phyloP scores from a whole-genome alignment of 2,329 filamentous ascomycete genomes.

The Corinectria fuckeliana region DNA sequence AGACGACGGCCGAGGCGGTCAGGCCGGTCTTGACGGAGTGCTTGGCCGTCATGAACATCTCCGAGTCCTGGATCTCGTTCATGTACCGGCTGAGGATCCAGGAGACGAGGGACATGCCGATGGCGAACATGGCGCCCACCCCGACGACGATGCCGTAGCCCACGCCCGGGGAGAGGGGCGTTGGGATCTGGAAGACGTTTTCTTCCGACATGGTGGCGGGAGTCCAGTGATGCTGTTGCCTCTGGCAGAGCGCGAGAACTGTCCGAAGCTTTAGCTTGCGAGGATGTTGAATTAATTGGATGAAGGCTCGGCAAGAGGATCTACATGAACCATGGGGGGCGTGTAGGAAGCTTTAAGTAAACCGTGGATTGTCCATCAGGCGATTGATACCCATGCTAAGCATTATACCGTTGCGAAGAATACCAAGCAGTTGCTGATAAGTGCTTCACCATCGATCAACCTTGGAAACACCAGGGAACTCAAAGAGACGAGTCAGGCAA shows the following conservation, averaged over 20 bases:
- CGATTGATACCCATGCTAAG: not conserved
- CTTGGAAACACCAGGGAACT: not conserved
- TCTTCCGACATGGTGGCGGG: conserved; percentile 2
- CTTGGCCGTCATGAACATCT: conserved; percentile 20
- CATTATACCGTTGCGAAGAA: not conserved
- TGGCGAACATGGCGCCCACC: conserved; percentile 14
- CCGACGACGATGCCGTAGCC: conserved; percentile 16
- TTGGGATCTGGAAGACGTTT: conserved; percentile 15
- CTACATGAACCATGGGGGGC: not conserved
- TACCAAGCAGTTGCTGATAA: not conserved
- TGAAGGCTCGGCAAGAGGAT: not conserved
- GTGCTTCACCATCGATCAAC: not conserved
- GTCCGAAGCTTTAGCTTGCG: not conserved
- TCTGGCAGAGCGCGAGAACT: not conserved
- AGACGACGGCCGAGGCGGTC: conserved; percentile 15
- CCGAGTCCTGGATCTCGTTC: conserved; percentile 16
- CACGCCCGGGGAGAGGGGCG: conserved; percentile 12
- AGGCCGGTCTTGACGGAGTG: conserved; percentile 13
- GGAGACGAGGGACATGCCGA: conserved; percentile 16
- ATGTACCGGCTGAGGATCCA: conserved; percentile 16
- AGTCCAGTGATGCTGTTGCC: not conserved
- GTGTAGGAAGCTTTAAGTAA: conserved; percentile 4
- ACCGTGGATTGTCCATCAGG: not conserved
- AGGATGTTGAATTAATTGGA: not conserved
- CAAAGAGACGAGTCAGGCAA: not conserved